phyloP scores from a whole-genome alignment of 192 early-diverging fungal species.

The Backusella mclennaniae region DNA sequence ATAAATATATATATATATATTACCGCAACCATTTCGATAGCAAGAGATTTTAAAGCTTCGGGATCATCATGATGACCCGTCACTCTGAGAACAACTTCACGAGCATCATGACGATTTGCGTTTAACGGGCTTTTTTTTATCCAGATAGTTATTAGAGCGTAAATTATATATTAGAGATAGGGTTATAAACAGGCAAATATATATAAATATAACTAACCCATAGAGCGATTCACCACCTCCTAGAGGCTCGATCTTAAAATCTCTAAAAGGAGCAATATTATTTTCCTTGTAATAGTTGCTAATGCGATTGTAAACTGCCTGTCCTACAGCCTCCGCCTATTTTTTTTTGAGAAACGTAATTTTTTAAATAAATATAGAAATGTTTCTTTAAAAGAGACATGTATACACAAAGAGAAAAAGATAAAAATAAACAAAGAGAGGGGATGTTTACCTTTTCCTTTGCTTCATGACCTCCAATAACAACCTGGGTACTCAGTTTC shows the following conservation, averaged over 20 bases:
- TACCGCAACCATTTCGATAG: slow-evolving; percentile 50
- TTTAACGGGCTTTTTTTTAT: background rate
- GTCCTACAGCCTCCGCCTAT: slow-evolving; percentile 53
- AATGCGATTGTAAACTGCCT: slow-evolving; percentile 51
- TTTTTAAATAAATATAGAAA: background rate
- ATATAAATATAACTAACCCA: slow-evolving; percentile 42
- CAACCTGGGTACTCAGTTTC: slow-evolving; percentile 53
- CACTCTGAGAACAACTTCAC: slow-evolving; percentile 50
- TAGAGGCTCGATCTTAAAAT: slow-evolving; percentile 56
- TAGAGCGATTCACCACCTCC: slow-evolving; percentile 55
- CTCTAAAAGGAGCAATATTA: slow-evolving; percentile 50
- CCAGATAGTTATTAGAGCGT: background rate
- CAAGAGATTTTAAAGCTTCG: slow-evolving; percentile 44
- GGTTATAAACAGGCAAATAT: background rate
- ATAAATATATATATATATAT: background rate
- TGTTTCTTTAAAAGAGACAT: background rate
- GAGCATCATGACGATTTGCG: slow-evolving; percentile 14
- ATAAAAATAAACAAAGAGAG: slow-evolving; percentile 22
- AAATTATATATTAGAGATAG: background rate
- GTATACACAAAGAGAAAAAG: background rate
- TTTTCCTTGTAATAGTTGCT: slow-evolving; percentile 39
- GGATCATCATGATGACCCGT: slow-evolving; percentile 45
- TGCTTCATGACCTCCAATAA: slow-evolving; percentile 63
- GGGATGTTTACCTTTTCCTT: slow-evolving; percentile 12
- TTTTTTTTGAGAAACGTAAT: background rate